Conservation (phyloP, 148 eudicot genomes). For the Persicaria maculosa region DNA sequence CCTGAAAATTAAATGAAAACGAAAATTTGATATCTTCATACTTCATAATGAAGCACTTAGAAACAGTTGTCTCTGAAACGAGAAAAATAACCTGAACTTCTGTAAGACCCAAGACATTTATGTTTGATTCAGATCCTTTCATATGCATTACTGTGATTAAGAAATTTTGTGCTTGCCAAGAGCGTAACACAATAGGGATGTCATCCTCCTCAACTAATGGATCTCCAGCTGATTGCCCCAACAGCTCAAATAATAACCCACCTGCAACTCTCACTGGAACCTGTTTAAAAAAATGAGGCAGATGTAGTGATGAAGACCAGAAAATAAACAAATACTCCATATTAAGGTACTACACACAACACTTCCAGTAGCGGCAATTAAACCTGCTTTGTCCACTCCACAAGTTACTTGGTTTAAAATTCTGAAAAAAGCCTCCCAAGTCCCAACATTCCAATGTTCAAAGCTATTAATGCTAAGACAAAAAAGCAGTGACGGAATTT, state of each 20-base stretch:
- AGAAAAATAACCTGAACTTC: conserved; percentile 64
- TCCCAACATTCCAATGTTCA: too few relatives aligned
- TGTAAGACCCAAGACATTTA: conserved; percentile 79
- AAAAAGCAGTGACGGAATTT: not conserved
- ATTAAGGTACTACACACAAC: too few relatives aligned
- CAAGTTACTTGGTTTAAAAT: too few relatives aligned
- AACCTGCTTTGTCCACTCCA: too few relatives aligned
- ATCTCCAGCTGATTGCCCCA: conserved; percentile 94
- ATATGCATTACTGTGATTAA: conserved; percentile 66
- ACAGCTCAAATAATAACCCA: conserved; percentile 83
- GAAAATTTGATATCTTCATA: conserved; percentile 6
- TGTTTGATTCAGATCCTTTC: conserved; percentile 63
- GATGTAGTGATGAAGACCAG: not conserved
- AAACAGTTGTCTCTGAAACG: not conserved
- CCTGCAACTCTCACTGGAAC: conserved; percentile 96
- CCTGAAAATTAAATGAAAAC: conserved; percentile 33
- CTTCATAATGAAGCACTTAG: not conserved
- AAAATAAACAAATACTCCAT: too few relatives aligned
- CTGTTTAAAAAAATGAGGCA: conserved; percentile 14
- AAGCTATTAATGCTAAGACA: not conserved
- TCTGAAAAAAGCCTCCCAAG: too few relatives aligned
- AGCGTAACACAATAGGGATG: conserved; percentile 80
- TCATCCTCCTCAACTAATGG: conserved; percentile 73
- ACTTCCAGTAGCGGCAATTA: too few relatives aligned
- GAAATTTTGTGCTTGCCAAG: conserved; percentile 94